These are phyloP conservation scores for Clarireedia sp. DNA, from an alignment of 2,329 filamentous ascomycete genomes.

Conservation along the genomic window DNA sequence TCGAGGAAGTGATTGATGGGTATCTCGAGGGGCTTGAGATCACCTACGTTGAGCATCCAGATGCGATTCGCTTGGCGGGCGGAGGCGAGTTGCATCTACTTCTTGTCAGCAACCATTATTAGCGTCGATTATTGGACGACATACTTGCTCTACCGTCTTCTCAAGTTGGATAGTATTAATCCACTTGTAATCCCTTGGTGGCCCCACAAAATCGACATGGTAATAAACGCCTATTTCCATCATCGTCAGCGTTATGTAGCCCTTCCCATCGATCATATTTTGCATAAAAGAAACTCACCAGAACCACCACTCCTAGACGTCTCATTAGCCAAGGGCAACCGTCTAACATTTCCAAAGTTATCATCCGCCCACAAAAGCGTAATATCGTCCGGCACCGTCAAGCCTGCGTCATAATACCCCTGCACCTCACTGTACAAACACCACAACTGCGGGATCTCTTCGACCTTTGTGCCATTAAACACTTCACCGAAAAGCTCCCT, in stretches of 20 bases:
- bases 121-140: neutral
- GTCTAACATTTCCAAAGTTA: slow-evolving; percentile 58
- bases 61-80: slow-evolving; percentile 45
- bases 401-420: slow-evolving; percentile 57
- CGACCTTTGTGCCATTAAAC: slow-evolving; percentile 37
- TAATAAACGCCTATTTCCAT: slow-evolving; percentile 46
- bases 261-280: neutral
- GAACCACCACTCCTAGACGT: slow-evolving; percentile 52
- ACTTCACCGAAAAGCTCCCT: slow-evolving; percentile 49
- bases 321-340: slow-evolving; percentile 53
- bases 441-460: slow-evolving; percentile 57
- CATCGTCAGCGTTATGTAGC: neutral
- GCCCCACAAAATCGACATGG: slow-evolving; percentile 46
- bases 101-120: too few species aligned
- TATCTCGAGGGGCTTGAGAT: slow-evolving; percentile 53
- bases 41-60: slow-evolving; percentile 59
- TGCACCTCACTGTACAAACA: slow-evolving; percentile 70
- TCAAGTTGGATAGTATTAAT: slow-evolving; percentile 60
- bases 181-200: slow-evolving; percentile 44
- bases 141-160: slow-evolving; percentile 52
- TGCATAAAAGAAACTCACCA: slow-evolving; percentile 31
- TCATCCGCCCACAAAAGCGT: slow-evolving; percentile 64
- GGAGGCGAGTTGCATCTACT: slow-evolving; percentile 53
- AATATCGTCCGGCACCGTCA: slow-evolving; percentile 57
- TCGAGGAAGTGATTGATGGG: slow-evolving; percentile 62